Conservation (phyloP, 1,139 yeast genomes). For the Saccharomyces hybrid region DNA sequence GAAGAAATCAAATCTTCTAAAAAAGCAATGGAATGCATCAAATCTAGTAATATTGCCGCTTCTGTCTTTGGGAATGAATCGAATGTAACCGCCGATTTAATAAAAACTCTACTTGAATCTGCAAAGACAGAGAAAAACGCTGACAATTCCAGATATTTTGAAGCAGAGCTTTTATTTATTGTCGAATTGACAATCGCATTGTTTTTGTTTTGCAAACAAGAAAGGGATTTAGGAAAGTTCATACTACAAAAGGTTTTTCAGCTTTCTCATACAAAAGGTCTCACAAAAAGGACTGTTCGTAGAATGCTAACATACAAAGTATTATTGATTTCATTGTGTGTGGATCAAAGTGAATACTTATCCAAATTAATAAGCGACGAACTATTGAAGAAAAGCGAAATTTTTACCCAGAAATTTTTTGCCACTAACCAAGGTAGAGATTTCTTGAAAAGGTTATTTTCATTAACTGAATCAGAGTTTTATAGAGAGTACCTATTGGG, state of each 20-base stretch:
- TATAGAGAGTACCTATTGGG: constrained; percentile 40
- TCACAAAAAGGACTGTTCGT: constrained; percentile 22
- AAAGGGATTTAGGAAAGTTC: constrained; percentile 27
- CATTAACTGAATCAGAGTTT: constrained; percentile 43
- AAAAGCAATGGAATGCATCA: constrained; percentile 43
- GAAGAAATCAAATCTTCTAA: constrained; percentile 84
- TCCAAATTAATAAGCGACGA: constrained; percentile 20
- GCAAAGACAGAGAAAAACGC: not conserved
- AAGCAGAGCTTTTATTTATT: constrained; percentile 4
- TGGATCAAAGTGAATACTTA: constrained; percentile 6
- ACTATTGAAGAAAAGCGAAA: constrained; percentile 20
- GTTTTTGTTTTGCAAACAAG: constrained; percentile 40
- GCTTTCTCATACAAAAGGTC: constrained; percentile 11
- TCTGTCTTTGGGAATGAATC: constrained; percentile 6
- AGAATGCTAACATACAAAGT: constrained; percentile 28
- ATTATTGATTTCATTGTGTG: constrained; percentile 26
- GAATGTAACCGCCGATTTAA: constrained; percentile 2
- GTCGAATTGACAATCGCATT: constrained; percentile 33
- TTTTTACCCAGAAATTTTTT: constrained; percentile 26
- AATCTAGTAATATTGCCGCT: constrained; percentile 4
- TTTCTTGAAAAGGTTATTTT: constrained; percentile 47
- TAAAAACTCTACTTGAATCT: constrained; percentile 1
- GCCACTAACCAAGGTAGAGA: constrained; percentile 40
- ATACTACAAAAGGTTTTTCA: constrained; percentile 20
- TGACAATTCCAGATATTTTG: constrained; percentile 6